Base-by-base conservation (phyloP, 1,139 yeast species). In the Pichia sp. region DNA sequence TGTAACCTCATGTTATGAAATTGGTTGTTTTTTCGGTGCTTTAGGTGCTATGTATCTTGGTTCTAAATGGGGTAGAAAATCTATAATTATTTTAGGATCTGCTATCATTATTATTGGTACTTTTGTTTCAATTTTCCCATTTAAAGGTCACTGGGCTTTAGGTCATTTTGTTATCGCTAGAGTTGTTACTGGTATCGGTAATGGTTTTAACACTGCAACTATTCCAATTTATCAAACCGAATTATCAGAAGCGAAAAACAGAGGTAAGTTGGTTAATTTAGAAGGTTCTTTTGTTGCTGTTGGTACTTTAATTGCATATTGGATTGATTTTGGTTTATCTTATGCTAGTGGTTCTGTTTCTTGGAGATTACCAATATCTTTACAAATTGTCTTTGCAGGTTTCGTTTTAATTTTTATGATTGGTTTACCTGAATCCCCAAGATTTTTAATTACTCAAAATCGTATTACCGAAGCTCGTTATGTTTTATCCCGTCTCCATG, bases 191-290 rank as follows among this genome's bases (percentile, higher is more conserved):
- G 95, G 95, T 49, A 48, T 81, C 32, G 94, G 94, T 52, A 80
- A 80, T 50, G 94, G 94, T 50, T 59, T 80, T 59, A 80, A 78
- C 56, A 83, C 91, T 19, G 82, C 89, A 24, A 80, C 89, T 28
- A 78, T 83, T 45, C 94, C 94, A 14, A 79, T 80, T 49, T 82
- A 86, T 79, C 87, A 83, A 61, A 76, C 91, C 0, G 94, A 84
- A 62, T 75, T 81, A 71, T 78, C 89, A 14, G 70, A 72, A 48
- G 79, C 89, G 8, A 76, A 77, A 52, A 72, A 74, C 55, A 76
- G 94, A 66, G 94, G 94, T 53, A 66, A 74, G 49, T 69, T 81
- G 55, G 87, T 83, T 39, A 71, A 75, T 54, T 64, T 80, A 53
- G 85, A 81, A 59, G 89, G 87, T 50, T 76, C 84, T 14, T 59